phyloP scores from a whole-genome alignment of 495 filamentous ascomycete genomes.

The Lasiosphaeriaceae sp. region DNA sequence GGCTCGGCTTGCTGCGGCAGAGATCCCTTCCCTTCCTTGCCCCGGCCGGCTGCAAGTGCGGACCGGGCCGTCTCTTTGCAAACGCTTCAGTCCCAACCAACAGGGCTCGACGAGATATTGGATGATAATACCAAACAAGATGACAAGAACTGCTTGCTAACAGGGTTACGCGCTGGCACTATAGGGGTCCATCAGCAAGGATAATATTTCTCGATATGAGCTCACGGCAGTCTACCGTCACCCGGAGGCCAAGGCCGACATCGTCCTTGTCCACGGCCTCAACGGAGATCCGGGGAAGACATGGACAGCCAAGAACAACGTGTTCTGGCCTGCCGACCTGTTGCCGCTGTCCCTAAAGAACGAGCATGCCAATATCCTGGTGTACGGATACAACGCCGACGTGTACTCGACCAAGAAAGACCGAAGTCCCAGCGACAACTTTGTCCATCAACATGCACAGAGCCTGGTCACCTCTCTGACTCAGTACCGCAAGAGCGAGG shows the following conservation, averaged over 20 bases:
- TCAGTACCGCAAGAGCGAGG: slow-evolving; percentile 50
- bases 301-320: slow-evolving; percentile 65
- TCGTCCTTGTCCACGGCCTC: slow-evolving; percentile 79
- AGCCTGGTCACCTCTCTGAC: slow-evolving; percentile 64
- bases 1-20: neutral
- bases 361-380: slow-evolving; percentile 65
- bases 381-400: slow-evolving; percentile 83
- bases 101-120: neutral
- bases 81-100: neutral
- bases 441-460: slow-evolving; percentile 79
- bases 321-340: slow-evolving; percentile 75
- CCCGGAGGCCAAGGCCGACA: slow-evolving; percentile 57
- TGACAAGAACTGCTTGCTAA: neutral
- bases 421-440: slow-evolving; percentile 57
- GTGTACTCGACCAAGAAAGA: slow-evolving; percentile 52
- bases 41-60: slow-evolving; percentile 15
- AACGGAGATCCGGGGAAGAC: slow-evolving; percentile 73
- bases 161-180: neutral
- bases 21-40: neutral
- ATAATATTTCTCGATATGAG: slow-evolving; percentile 60
- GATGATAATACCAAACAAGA: neutral
- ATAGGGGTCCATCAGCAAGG: slow-evolving; percentile 48
- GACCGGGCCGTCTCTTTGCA: slow-evolving; percentile 8
- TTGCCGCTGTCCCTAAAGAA: slow-evolving; percentile 61
- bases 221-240: slow-evolving; percentile 64